Base-by-base conservation (phyloP, 306 rosid species). In the Echinosophora koreensis region DNA sequence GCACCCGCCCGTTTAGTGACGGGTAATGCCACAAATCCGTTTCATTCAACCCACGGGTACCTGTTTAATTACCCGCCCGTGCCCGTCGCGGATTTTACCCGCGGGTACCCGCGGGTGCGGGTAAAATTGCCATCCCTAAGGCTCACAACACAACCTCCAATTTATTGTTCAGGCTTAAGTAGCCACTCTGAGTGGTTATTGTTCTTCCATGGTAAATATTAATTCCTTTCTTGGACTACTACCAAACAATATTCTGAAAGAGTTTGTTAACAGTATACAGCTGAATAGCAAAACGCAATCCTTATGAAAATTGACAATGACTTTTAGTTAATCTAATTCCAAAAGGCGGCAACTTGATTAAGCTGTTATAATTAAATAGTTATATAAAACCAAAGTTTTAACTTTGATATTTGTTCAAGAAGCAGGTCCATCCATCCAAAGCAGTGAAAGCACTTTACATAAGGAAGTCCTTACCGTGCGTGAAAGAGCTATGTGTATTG, bases 391-490 rank as follows among this genome's bases (percentile, higher is more conserved):
- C n/a, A n/a, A n/a, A n/a, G n/a, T n/a, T n/a, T n/a, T n/a, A n/a
- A n/a, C n/a, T n/a, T n/a, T n/a, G n/a, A n/a, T n/a, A n/a, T n/a
- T n/a, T n/a, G n/a, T n/a, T n/a, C n/a, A 4, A 64, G 54, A 51
- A 64, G 59, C 37, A 6, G 30, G 10, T 41, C 16, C 17, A 71
- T 52, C 10, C 41, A 73, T 55, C 55, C 41, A n/a, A 81, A 58
- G 58, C 54, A 51, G 34, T 22, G 15, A n/a, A 81, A 58, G 58
- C 54, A 51, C 39, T 22, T 15, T 57, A 65, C 11, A 68, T 51
- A 60, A 59, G 34, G 74, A 56, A 38, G 55, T 73, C 58, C 88
- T 68, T 82, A 89, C 93, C 88, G 52, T 49, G 67, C 79, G 79
- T 7, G 90, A 82, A 71, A 78, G 87, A 72, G 75, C 81, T n/a